Base-by-base conservation (phyloP, 108 stramenopile species). In the Bacterosira constricta region DNA sequence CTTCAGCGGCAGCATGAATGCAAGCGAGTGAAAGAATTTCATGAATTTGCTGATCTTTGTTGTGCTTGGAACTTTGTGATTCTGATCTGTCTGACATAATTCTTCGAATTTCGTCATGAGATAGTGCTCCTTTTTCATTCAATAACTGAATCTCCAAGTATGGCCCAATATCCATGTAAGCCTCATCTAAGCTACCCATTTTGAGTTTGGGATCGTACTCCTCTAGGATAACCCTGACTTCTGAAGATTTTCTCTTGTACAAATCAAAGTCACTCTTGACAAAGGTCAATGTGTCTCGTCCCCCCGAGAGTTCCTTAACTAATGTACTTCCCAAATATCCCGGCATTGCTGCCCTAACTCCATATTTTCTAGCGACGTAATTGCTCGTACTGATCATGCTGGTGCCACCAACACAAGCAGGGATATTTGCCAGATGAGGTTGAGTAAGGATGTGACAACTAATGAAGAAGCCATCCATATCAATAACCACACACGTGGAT, bases 261-360 rank as follows among this genome's bases (percentile, higher is more conserved):
- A 96, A 80, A 11, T 80, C 73, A 75, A 91, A 96, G 63, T 95
- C 91, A 26, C 64, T 61, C 21, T 71, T 79, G n/a, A 98, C 84
- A 72, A 93, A 88, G 11, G 81, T 68, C 52, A 95, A 52, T 35
- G 62, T 46, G 50, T 90, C 83, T 20, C 71, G 82, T 0, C 90
- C 93, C 11, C 64, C 74, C 5, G 85, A 86, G n/a, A 95, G 49
- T 58, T 92, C 90, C 13, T 80, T 44, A 5, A 95, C 93, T 10
- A 96, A 70, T 58, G 87, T 86, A 64, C 90, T 83, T 3, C 90
- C 99, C 37, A 99, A 94, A 62, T 94, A 98, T 15, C 97, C 97
- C 0, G 98, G 96, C 99, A 99, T 98, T 15, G 98, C 99, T n/a
- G 89, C 86, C 1, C 99, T 85, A 18, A 99, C 99, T 26, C 97